Evolutionary conservation across 768 basidiomycete genomes (phyloP).

Genomic region (Hypholoma fasciculare): DNA sequence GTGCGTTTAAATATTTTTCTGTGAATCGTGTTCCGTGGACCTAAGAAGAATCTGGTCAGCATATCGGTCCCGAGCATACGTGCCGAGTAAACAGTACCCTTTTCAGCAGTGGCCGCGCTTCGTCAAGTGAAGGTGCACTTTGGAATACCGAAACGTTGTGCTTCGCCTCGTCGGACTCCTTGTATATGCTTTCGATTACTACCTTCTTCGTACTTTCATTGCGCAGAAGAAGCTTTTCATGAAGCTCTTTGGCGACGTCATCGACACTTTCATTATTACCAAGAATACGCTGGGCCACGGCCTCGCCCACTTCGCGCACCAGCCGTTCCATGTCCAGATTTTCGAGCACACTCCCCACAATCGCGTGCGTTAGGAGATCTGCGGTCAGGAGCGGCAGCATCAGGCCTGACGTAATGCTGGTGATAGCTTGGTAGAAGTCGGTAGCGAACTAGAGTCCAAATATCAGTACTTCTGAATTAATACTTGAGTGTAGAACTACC

Average conservation of each 20-base stretch:
- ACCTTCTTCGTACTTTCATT: constrained; percentile 98
- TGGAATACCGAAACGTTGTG: constrained; percentile 91
- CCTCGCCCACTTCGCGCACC: constrained; percentile 91
- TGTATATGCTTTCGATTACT: constrained; percentile 95
- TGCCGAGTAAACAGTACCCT: constrained; percentile 48
- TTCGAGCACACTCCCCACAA: constrained; percentile 94
- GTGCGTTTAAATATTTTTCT: constrained; percentile 87
- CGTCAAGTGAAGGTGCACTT: constrained; percentile 64
- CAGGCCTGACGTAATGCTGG: constrained; percentile 88
- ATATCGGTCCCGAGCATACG: constrained; percentile 4
- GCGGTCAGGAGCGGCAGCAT: constrained; percentile 97
- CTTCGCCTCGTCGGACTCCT: constrained; percentile 81
- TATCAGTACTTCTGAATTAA: neutral
- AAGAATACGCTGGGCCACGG: constrained; percentile 89
- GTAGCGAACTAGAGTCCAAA: constrained; percentile 65
- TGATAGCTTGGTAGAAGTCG: constrained; percentile 94
- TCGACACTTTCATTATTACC: constrained; percentile 95
- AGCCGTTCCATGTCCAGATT: constrained; percentile 98
- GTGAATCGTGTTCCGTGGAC: constrained; percentile 96
- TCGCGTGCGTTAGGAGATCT: constrained; percentile 91
- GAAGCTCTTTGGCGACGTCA: constrained; percentile 92
- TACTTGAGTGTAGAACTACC: constrained; percentile 22
- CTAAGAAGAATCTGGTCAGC: constrained; percentile 38
- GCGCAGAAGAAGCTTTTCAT: constrained; percentile 85
- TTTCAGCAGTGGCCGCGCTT: constrained; percentile 77